A percentile compares a stretch with the other conserved stretches of the same genome.
Conservation (phyloP, 768 basidiomycete species). For the Porpolomopsis calyptriformis region DNA sequence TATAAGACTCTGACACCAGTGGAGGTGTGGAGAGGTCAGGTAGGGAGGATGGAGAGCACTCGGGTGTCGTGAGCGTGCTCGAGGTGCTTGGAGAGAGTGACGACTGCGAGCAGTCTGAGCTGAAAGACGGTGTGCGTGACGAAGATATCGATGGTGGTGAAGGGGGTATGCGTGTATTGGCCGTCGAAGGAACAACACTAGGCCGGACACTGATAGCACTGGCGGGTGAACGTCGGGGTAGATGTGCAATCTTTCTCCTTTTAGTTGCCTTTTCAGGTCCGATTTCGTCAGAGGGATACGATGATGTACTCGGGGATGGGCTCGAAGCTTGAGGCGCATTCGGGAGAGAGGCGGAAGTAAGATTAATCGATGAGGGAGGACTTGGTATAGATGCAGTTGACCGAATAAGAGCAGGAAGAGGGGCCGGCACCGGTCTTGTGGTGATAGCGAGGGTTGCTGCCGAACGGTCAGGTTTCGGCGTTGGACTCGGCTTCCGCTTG, state of each 20-base stretch:
- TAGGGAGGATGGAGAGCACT: background rate
- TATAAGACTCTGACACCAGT: background rate
- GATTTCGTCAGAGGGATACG: background rate
- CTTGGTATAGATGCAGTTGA: background rate
- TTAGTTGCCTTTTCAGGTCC: background rate
- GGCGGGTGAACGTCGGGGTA: slow-evolving; percentile 19
- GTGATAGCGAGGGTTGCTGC: slow-evolving; percentile 13
- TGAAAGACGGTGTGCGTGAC: slow-evolving; percentile 3
- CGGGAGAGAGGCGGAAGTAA: background rate
- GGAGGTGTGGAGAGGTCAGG: background rate
- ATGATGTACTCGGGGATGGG: slow-evolving; percentile 5
- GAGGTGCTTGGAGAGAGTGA: slow-evolving; percentile 7
- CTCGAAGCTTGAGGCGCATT: background rate
- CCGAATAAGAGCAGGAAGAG: slow-evolving; percentile 1
- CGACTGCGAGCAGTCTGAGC: slow-evolving; percentile 7
- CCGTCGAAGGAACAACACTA: slow-evolving; percentile 7
- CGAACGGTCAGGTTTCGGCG: slow-evolving; percentile 14
- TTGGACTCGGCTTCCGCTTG: background rate
- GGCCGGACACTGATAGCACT: slow-evolving; percentile 10
- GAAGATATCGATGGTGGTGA: slow-evolving; percentile 10
- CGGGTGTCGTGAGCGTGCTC: slow-evolving; percentile 2
- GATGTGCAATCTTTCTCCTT: slow-evolving; percentile 15
- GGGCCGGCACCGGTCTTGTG: slow-evolving; percentile 10
- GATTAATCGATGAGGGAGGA: background rate
- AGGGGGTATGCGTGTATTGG: slow-evolving; percentile 6